phyloP scores from a whole-genome alignment of 495 filamentous ascomycete genomes.

The Aspergillus egyptiacus region DNA sequence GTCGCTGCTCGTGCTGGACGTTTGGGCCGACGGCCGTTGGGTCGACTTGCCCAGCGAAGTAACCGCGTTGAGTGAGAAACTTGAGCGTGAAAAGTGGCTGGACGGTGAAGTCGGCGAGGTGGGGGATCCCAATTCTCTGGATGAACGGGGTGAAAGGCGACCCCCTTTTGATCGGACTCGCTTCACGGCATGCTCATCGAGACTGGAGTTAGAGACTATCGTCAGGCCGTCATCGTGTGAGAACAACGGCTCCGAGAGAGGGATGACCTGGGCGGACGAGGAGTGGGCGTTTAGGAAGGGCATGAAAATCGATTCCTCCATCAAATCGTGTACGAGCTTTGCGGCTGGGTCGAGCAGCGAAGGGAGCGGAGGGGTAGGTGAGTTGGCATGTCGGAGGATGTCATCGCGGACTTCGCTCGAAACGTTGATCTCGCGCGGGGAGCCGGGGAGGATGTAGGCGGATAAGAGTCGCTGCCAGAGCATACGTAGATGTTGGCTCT shows the following conservation, averaged over 20 bases:
- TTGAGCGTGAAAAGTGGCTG: constrained; percentile 25
- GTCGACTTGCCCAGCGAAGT: constrained; percentile 30
- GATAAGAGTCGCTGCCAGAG: constrained; percentile 58
- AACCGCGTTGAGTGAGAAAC: constrained; percentile 30
- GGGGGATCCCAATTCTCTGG: constrained; percentile 33
- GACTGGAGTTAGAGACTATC: constrained; percentile 25
- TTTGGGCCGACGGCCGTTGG: constrained; percentile 31
- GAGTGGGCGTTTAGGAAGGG: constrained; percentile 40
- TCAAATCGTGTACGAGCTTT: constrained; percentile 84
- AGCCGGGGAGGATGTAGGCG: constrained; percentile 54
- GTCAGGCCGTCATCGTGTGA: constrained; percentile 30
- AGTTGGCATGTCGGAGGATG: constrained; percentile 59
- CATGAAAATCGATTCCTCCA: constrained; percentile 84
- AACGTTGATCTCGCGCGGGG: constrained; percentile 88
- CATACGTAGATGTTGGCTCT: constrained; percentile 65
- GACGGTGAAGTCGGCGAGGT: constrained; percentile 20
- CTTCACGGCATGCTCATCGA: constrained; percentile 31
- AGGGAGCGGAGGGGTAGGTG: constrained; percentile 65
- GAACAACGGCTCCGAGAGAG: constrained; percentile 27
- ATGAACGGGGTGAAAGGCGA: constrained; percentile 42
- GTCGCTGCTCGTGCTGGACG: constrained; percentile 36
- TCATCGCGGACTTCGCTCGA: constrained; percentile 78
- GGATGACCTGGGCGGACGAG: constrained; percentile 27
- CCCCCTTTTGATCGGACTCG: constrained; percentile 30
- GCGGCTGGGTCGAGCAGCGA: constrained; percentile 82